Evolutionary conservation across 106 monocot genomes (phyloP).

Genomic region (Allium cepa): DNA sequence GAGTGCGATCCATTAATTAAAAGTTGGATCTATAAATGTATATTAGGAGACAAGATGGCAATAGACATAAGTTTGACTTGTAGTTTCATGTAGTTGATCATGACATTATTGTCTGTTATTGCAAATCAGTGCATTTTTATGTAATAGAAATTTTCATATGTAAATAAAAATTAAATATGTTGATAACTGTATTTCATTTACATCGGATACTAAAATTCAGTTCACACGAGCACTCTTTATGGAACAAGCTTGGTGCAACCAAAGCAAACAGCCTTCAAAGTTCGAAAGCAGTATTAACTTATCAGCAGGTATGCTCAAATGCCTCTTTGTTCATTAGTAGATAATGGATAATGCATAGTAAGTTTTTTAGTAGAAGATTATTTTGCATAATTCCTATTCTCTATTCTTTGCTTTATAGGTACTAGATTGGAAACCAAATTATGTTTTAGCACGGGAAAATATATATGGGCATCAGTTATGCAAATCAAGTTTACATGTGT

Average conservation of each 20-base stretch:
- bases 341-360: background rate
- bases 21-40: no score
- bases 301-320: constrained; percentile 58
- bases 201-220: constrained; percentile 82
- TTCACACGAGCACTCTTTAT: constrained; percentile 91
- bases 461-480: constrained; percentile 99
- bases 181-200: no score
- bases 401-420: constrained; percentile 39
- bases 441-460: constrained; percentile 97
- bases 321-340: background rate
- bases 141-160: no score
- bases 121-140: no score
- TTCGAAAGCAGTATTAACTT: constrained; percentile 87
- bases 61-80: no score
- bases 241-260: constrained; percentile 99
- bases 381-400: background rate
- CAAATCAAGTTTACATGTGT: constrained; percentile 80
- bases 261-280: constrained; percentile 97
- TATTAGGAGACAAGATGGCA: no score
- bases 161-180: no score
- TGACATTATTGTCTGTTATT: no score
- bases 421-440: constrained; percentile 93
- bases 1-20: no score
- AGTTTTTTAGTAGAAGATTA: no score
- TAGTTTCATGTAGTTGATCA: no score